These are phyloP conservation scores for Clarireedia sp. DNA, from an alignment of 2,329 filamentous ascomycete species.

Conservation along the genomic window DNA sequence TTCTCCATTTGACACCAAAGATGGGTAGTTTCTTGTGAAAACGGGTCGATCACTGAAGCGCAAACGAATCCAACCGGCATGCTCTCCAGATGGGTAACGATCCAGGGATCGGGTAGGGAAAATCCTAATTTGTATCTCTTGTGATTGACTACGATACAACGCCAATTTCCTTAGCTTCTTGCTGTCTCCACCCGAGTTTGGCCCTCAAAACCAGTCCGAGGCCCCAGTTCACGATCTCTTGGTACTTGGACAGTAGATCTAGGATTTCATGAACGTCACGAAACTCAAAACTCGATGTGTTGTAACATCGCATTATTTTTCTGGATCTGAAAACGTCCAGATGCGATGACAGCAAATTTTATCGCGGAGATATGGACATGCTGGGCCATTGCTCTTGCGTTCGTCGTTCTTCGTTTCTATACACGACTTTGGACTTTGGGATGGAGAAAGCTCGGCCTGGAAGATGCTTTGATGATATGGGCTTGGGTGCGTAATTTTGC, in stretches of 20 bases:
- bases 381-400: constrained; percentile 3
- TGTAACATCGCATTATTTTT: neutral
- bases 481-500: neutral
- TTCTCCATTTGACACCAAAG: neutral
- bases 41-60: too few species aligned
- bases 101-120: neutral
- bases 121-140: neutral
- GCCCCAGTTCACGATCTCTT: too few species aligned
- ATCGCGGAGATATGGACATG: constrained; percentile 3
- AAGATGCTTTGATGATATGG: constrained; percentile 1
- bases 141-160: neutral
- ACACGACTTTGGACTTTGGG: neutral
- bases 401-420: neutral
- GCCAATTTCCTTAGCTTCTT: neutral
- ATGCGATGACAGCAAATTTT: constrained; percentile 2
- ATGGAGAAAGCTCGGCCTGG: neutral
- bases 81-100: neutral
- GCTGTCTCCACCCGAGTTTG: neutral
- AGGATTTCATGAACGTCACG: neutral
- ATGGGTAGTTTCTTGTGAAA: too few species aligned
- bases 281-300: neutral
- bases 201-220: neutral
- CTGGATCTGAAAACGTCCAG: neutral
- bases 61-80: neutral
- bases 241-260: too few species aligned